phyloP scores from a whole-genome alignment of 2,329 filamentous ascomycete species.

The Nectriaceae sp. region DNA sequence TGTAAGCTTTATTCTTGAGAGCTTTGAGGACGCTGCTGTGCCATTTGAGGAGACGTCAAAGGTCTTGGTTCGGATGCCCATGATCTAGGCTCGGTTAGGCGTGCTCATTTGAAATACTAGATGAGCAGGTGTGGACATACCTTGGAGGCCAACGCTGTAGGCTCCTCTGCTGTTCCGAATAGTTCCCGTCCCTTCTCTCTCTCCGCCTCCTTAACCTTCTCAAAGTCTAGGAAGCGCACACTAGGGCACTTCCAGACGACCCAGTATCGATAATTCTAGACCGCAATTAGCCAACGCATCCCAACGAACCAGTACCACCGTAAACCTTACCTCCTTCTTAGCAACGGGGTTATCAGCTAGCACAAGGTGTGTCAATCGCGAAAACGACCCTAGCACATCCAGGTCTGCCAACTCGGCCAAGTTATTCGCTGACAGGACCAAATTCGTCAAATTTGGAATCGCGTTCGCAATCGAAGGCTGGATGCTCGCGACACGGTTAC shows the following conservation, averaged over 20 bases:
- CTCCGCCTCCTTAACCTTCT: slow-evolving; percentile 87
- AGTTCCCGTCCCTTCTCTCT: slow-evolving; percentile 74
- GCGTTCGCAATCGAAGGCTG: slow-evolving; percentile 73
- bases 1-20: slow-evolving; percentile 80
- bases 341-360: slow-evolving; percentile 87
- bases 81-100: slow-evolving; percentile 57
- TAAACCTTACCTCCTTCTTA: slow-evolving; percentile 79
- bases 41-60: slow-evolving; percentile 60
- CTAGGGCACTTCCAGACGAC: slow-evolving; percentile 82
- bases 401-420: slow-evolving; percentile 83
- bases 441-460: slow-evolving; percentile 77
- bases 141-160: slow-evolving; percentile 77
- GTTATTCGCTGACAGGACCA: slow-evolving; percentile 84
- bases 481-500: slow-evolving; percentile 84
- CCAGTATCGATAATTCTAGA: slow-evolving; percentile 88
- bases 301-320: neutral
- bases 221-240: slow-evolving; percentile 89
- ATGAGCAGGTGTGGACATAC: slow-evolving; percentile 36
- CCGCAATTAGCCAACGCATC: slow-evolving; percentile 10
- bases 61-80: slow-evolving; percentile 78
- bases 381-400: slow-evolving; percentile 72
- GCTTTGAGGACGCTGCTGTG: slow-evolving; percentile 54
- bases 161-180: slow-evolving; percentile 78
- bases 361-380: slow-evolving; percentile 75
- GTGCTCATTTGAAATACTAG: neutral